phyloP scores from a whole-genome alignment of 305 asterid genomes.

The Ruellia speciosa region DNA sequence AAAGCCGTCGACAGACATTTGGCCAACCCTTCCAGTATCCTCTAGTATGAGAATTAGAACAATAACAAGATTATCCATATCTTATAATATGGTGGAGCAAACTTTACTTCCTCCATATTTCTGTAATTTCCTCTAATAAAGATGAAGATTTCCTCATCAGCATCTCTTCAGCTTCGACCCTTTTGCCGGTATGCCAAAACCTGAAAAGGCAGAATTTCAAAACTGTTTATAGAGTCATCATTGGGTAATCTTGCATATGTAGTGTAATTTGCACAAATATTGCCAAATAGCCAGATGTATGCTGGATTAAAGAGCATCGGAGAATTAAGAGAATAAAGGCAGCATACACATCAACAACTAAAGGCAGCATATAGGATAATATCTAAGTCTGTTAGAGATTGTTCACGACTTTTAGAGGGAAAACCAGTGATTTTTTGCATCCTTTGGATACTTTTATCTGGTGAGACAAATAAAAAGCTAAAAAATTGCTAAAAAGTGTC shows the following conservation, averaged over 20 bases:
- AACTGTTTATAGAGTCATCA: neutral
- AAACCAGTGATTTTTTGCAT: neutral
- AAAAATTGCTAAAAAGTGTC: neutral
- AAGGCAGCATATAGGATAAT: neutral
- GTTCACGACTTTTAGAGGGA: neutral
- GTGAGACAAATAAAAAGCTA: neutral
- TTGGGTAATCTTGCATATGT: neutral
- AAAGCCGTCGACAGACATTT: too few relatives aligned
- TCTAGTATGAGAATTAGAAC: conserved; percentile 5
- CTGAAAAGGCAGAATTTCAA: conserved; percentile 35
- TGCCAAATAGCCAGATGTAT: neutral
- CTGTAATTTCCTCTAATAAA: neutral
- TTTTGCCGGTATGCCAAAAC: conserved; percentile 61
- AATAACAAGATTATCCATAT: conserved; percentile 16
- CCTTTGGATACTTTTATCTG: neutral
- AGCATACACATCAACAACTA: neutral
- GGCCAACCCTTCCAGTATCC: too few relatives aligned
- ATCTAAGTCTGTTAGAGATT: neutral
- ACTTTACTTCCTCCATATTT: neutral
- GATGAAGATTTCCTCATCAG: conserved; percentile 15
- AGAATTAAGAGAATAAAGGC: neutral
- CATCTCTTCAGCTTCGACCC: conserved; percentile 22
- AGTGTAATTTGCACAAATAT: neutral
- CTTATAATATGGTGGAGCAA: conserved; percentile 15
- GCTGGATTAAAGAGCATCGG: neutral